phyloP scores from a whole-genome alignment of 495 filamentous ascomycete genomes.

The Trichocladium antarcticum region DNA sequence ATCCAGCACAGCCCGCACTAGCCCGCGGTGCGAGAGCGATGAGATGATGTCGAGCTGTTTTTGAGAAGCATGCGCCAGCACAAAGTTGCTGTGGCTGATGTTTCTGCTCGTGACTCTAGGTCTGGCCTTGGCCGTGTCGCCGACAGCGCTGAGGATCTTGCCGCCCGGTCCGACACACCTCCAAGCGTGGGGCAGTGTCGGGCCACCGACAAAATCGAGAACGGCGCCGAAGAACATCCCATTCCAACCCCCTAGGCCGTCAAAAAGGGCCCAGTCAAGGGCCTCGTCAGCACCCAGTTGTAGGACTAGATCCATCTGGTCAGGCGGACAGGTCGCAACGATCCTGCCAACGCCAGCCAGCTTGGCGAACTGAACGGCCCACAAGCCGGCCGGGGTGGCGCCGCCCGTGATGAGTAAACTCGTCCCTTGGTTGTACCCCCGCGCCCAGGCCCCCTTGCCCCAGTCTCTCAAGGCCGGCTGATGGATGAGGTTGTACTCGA shows the following conservation, averaged over 20 bases:
- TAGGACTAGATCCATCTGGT: constrained; percentile 27
- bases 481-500: constrained; percentile 36
- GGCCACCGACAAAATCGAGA: constrained; percentile 42
- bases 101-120: constrained; percentile 15
- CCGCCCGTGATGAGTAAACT: constrained; percentile 42
- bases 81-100: constrained; percentile 31
- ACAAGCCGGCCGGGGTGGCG: constrained; percentile 40
- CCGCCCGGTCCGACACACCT: constrained; percentile 34
- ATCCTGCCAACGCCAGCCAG: constrained; percentile 35
- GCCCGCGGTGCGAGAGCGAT: constrained; percentile 33
- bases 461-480: background rate
- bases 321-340: constrained; percentile 29
- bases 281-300: constrained; percentile 34
- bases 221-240: constrained; percentile 40
- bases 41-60: constrained; percentile 34
- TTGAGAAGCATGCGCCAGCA: constrained; percentile 33
- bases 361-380: constrained; percentile 41
- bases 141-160: constrained; percentile 36
- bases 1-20: constrained; percentile 33
- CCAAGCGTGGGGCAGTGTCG: constrained; percentile 39
- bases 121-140: constrained; percentile 27
- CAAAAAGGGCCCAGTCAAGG: constrained; percentile 33
- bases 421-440: constrained; percentile 11
- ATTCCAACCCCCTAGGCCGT: constrained; percentile 29
- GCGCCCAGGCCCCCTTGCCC: background rate